phyloP scores from a whole-genome alignment of 2,329 filamentous ascomycete species.

The Celoporthe dispersa region DNA sequence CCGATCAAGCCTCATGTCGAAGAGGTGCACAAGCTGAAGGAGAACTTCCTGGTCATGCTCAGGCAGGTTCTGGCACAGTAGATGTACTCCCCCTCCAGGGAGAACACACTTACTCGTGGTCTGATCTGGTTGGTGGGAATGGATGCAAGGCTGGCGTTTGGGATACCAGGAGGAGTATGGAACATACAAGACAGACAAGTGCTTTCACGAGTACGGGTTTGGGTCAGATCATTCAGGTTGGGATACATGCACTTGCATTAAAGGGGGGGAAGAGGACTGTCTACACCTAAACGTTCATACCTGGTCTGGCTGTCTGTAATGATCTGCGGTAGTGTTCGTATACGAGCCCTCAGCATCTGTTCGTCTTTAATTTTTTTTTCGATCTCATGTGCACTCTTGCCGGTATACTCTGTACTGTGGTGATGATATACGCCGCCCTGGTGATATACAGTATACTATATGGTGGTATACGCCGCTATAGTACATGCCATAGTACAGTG shows the following conservation, averaged over 20 bases:
- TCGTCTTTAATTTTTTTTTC: too few relatives aligned
- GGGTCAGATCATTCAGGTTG: background rate
- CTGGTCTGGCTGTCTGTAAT: background rate
- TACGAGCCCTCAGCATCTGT: background rate
- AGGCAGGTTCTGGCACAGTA: conserved; percentile 79
- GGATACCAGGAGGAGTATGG: background rate
- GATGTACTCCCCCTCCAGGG: background rate
- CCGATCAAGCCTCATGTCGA: conserved; percentile 78
- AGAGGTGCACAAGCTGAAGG: conserved; percentile 79
- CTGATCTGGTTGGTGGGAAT: background rate
- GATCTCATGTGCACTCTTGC: background rate
- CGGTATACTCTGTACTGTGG: background rate
- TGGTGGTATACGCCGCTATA: background rate
- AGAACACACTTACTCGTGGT: background rate
- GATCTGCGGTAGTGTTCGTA: background rate
- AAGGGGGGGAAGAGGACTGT: background rate
- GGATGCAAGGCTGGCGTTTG: conserved; percentile 4
- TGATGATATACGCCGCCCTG: background rate
- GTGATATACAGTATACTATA: too few relatives aligned
- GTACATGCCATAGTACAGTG: background rate
- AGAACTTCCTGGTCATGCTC: conserved; percentile 81
- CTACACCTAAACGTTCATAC: background rate
- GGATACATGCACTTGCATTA: background rate
- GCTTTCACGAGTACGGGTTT: background rate
- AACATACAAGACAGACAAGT: background rate